These are phyloP conservation scores for Infundibulicybe gibba DNA, from an alignment of 768 basidiomycete species.

Conservation along the genomic window DNA sequence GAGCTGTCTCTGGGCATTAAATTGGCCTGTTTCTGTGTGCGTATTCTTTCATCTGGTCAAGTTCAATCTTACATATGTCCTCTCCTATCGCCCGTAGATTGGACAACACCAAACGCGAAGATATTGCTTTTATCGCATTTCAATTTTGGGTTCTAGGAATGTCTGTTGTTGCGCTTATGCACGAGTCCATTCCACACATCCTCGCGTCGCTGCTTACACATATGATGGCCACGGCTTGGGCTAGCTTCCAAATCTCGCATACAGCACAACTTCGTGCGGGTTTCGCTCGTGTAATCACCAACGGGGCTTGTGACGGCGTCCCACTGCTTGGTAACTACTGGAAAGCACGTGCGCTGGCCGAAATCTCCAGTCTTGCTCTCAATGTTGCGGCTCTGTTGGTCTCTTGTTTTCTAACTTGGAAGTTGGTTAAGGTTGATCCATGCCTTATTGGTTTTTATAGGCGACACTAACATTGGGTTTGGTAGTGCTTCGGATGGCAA, in stretches of 20 bases:
- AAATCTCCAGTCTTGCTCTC: slow-evolving; percentile 59
- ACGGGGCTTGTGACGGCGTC: slow-evolving; percentile 61
- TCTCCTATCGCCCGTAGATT: slow-evolving; percentile 37
- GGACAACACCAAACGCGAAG: slow-evolving; percentile 71
- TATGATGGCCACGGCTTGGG: slow-evolving; percentile 70
- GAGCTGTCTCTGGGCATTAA: slow-evolving; percentile 57
- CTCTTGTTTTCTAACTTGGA: slow-evolving; percentile 68
- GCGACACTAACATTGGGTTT: not conserved
- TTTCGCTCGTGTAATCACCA: slow-evolving; percentile 54
- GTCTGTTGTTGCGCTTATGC: slow-evolving; percentile 66
- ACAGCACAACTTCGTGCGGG: slow-evolving; percentile 55
- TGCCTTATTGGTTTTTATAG: not conserved
- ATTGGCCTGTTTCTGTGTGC: slow-evolving; percentile 69
- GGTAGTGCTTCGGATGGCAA: slow-evolving; percentile 76
- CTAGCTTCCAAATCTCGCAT: slow-evolving; percentile 58
- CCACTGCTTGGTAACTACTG: slow-evolving; percentile 63
- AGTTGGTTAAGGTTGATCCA: slow-evolving; percentile 58
- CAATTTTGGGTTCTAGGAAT: slow-evolving; percentile 80
- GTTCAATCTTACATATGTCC: not conserved
- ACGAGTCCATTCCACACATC: slow-evolving; percentile 82
- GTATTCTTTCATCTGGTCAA: slow-evolving; percentile 16
- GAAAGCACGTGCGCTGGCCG: slow-evolving; percentile 53
- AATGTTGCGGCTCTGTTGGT: slow-evolving; percentile 58
- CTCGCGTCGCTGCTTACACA: slow-evolving; percentile 74
- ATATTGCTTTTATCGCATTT: slow-evolving; percentile 73